Evolutionary conservation across 345 rosid species (phyloP), one percentile per base, ranked within the genome.

Genomic region (Ceriops decandra): DNA sequence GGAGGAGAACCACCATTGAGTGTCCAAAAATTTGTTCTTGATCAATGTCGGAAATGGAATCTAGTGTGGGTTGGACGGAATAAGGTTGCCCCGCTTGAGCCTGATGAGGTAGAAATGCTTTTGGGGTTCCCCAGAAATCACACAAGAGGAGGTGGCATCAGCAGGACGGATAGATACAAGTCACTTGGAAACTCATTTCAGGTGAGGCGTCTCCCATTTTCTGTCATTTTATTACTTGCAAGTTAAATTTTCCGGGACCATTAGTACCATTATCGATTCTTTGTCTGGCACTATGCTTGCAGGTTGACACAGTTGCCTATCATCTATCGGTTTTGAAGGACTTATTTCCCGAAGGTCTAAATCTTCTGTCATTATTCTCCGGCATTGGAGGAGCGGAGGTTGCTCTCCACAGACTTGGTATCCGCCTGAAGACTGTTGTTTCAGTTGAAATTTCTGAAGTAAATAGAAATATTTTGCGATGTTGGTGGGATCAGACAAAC

Each of bases 371-470:
- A 5, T 91, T 93, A 27, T 93, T 93, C 79, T 85, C 97, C 11
- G 98, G 98, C 15, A 93, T 93, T 21, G 98, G 98, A 19, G 98
- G 97, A 31, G 98, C 87, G 0, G 96, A 93, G 77, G 97, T 93
- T 56, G 96, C 98, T 11, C 83, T 93, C 21, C 86, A 91, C 65
- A 83, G 90, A 38, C 93, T 90, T 7, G 87, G 90, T n/a, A 58
- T 93, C 30, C 85, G 73, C 0, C 52, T 90, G 80, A 90, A 90
- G 68, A 79, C 62, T 19, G 97, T 93, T 2, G 96, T 93, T 2
- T 79, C 97, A 0, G 95, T 90, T 7, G 97, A 93, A 73, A 87
- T 79, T 27, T 85, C 90, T 0, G 83, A 85, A 68, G 87, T 67
- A 0, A 93, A 90, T 64, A 80, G 93, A 49, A 80, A 70, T 56